Conservation (phyloP, 306 rosid genomes). For the Dryas octopetala region DNA sequence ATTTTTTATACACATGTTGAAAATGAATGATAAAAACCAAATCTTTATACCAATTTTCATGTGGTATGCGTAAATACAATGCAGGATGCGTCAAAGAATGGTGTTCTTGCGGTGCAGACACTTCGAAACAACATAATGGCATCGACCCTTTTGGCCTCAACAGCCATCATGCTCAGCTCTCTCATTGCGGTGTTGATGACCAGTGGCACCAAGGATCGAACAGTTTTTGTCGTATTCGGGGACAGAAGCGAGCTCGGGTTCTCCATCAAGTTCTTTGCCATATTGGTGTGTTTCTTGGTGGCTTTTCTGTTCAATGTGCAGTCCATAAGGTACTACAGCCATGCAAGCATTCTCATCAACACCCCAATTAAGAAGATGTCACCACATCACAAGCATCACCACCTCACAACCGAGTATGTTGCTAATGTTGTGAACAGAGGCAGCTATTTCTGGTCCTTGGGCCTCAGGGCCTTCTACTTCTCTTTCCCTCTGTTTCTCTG, state of each 20-base stretch:
- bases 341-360: constrained; percentile 81
- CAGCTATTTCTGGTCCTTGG: constrained; percentile 83
- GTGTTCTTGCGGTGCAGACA: constrained; percentile 85
- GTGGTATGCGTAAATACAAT: not conserved
- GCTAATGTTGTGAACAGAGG: constrained; percentile 68
- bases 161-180: constrained; percentile 81
- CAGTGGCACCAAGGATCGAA: constrained; percentile 14
- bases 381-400: constrained; percentile 29
- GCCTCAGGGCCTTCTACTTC: constrained; percentile 82
- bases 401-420: constrained; percentile 60
- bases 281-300: constrained; percentile 70
- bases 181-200: constrained; percentile 75
- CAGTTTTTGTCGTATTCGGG: constrained; percentile 31
- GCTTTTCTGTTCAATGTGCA: constrained; percentile 75
- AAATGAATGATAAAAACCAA: not conserved
- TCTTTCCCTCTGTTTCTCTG: constrained; percentile 82
- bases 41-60: not conserved
- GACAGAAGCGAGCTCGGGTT: constrained; percentile 44
- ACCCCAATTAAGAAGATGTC: constrained; percentile 62
- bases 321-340: constrained; percentile 82
- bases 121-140: constrained; percentile 91
- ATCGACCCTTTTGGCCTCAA: constrained; percentile 84
- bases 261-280: constrained; percentile 65
- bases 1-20: too few relatives aligned
- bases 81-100: constrained; percentile 66